Base-by-base conservation (phyloP, 140 eudicot species). In the Stevia rebaudiana region DNA sequence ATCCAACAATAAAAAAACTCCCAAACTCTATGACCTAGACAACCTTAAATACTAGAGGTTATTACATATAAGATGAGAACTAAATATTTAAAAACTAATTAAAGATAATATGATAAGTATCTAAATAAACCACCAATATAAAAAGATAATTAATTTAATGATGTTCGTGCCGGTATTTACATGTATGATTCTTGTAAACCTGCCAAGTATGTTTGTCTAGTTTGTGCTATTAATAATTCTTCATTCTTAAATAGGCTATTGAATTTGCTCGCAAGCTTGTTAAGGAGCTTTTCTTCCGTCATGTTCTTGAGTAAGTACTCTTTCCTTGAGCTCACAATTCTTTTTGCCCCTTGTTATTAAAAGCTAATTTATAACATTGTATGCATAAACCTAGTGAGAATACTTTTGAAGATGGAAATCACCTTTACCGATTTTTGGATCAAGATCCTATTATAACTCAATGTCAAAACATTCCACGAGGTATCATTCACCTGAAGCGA, bases 211-310 rank as follows among this genome's bases (percentile, higher is more conserved):
- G n/a, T n/a, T n/a, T n/a, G n/a, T n/a, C n/a, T n/a, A n/a, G n/a
- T n/a, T n/a, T 57, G 35, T 30, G 22, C 25, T 56, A 17, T 33
- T 11, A 46, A 24, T 22, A 15, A 57, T 31, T 43, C 13, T 22
- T 17, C 49, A 30, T 56, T 19, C 30, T 11, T 28, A 59, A 30
- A 63, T 62, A 86, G 95, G 90, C 95, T 53, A 65, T 83, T 70
- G 83, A 86, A 71, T 86, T 86, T 35, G 87, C 85, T 24, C 79
- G 85, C 31, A 86, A 83, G 81, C 95, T 86, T 73, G 84, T 79
- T 28, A 61, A 63, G 74, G 81, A 86, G 52, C 95, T 86, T 67
- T 86, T 86, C 78, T 78, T 86, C 54, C 83, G 77, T 24, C 85
- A 78, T 76, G 87, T 82, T 57, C 70, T 71, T 39, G 83, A 80